A percentile compares a stretch with the other conserved stretches of the same genome.
Conservation (phyloP, 345 rosid genomes). For the Passiflora organensis region DNA sequence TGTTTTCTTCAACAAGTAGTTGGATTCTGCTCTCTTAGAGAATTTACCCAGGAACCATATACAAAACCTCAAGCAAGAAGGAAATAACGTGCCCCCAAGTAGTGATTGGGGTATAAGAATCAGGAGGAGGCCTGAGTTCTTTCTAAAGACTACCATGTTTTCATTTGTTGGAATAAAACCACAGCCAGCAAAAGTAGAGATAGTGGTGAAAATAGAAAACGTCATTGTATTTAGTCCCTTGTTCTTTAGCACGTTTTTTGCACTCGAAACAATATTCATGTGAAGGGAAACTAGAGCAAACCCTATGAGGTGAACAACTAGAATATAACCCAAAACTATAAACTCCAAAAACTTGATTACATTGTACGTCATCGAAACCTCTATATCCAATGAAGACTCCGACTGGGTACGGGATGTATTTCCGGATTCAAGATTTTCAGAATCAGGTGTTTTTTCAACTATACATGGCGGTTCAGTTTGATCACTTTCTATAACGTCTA, state of each 20-base stretch:
- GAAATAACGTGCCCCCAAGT: constrained; percentile 55
- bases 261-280: constrained; percentile 26
- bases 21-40: constrained; percentile 25
- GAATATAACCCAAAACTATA: constrained; percentile 42
- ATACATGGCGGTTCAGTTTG: too few relatives aligned
- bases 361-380: constrained; percentile 1
- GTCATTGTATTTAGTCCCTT: constrained; percentile 34
- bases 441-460: neutral
- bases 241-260: constrained; percentile 30
- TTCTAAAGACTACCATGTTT: constrained; percentile 54
- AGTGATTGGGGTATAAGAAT: constrained; percentile 48
- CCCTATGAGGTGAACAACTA: constrained; percentile 35
- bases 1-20: constrained; percentile 35
- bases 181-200: constrained; percentile 52
- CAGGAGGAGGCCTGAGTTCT: constrained; percentile 48
- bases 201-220: constrained; percentile 47
- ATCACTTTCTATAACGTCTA: neutral
- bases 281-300: constrained; percentile 29
- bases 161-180: constrained; percentile 76
- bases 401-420: neutral
- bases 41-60: constrained; percentile 39
- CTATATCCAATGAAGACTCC: too few relatives aligned
- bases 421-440: constrained; percentile 2
- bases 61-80: constrained; percentile 30
- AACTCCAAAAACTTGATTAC: constrained; percentile 26